Evolutionary conservation across 2,329 filamentous ascomycete species (phyloP).

Genomic region (Colletotrichum tropicale): DNA sequence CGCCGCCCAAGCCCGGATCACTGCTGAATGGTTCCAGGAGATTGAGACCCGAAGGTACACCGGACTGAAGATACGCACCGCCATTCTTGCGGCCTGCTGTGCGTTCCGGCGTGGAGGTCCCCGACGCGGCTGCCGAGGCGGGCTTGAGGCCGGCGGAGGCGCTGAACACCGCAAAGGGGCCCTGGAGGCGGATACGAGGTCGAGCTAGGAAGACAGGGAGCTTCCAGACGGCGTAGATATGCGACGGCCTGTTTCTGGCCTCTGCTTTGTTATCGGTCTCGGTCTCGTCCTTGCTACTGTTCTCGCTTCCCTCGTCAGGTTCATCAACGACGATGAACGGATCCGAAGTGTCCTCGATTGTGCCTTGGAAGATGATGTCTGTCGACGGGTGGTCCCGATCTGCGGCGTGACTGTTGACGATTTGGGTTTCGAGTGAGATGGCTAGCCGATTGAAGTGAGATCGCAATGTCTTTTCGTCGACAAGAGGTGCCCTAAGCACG

Average conservation of each 20-base stretch:
- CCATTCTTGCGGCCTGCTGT: constrained; percentile 26
- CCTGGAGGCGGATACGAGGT: constrained; percentile 68
- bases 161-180: constrained; percentile 69
- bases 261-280: constrained; percentile 20
- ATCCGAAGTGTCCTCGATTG: constrained; percentile 52
- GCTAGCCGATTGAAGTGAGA: constrained; percentile 66
- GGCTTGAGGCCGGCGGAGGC: constrained; percentile 66
- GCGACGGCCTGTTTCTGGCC: constrained; percentile 31
- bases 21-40: constrained; percentile 75
- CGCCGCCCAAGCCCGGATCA: constrained; percentile 66
- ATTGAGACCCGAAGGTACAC: constrained; percentile 73
- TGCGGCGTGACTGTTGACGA: constrained; percentile 59
- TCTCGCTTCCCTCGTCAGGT: constrained; percentile 29
- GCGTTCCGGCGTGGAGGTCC: constrained; percentile 8
- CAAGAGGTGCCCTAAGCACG: constrained; percentile 67
- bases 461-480: constrained; percentile 60
- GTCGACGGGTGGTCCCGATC: constrained; percentile 53
- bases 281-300: constrained; percentile 25
- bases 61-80: constrained; percentile 72
- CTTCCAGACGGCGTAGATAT: constrained; percentile 65
- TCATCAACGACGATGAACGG: constrained; percentile 56
- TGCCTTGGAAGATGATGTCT: constrained; percentile 65
- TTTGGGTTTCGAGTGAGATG: constrained; percentile 70
- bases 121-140: constrained; percentile 42
- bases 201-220: constrained; percentile 61